These are phyloP conservation scores for Eutypella sp. DNA, from an alignment of 2,329 filamentous ascomycete genomes.

Conservation along the genomic window DNA sequence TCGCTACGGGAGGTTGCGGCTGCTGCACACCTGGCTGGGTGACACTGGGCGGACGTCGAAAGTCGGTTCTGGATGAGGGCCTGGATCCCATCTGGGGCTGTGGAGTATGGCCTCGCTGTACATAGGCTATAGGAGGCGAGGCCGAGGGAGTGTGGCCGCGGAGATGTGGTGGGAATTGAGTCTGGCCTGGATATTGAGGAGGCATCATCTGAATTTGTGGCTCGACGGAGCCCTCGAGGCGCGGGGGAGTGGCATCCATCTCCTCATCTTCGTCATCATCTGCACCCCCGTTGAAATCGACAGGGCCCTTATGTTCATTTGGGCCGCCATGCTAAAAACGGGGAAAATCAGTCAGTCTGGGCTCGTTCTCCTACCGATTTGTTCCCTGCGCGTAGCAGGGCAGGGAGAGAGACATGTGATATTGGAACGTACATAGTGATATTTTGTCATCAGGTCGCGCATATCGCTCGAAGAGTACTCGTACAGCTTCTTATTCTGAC, in stretches of 20 bases:
- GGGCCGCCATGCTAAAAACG: conserved; percentile 82
- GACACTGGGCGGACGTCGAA: conserved; percentile 71
- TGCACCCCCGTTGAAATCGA: conserved; percentile 82
- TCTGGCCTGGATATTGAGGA: conserved; percentile 63
- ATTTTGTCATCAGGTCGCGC: conserved; percentile 80
- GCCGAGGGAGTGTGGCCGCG: conserved; percentile 78
- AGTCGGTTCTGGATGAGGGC: conserved; percentile 74
- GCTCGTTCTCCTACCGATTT: neutral
- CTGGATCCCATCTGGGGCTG: conserved; percentile 72
- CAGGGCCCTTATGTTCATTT: conserved; percentile 93
- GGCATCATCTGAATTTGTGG: conserved; percentile 63
- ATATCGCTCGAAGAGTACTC: conserved; percentile 96
- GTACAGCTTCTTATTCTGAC: conserved; percentile 98
- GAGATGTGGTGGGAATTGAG: conserved; percentile 74
- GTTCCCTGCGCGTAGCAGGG: too few relatives aligned
- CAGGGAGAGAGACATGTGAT: too few relatives aligned
- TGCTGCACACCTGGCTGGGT: conserved; percentile 57
- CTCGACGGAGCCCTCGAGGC: conserved; percentile 49
- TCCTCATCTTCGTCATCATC: conserved; percentile 83
- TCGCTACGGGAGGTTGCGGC: conserved; percentile 56
- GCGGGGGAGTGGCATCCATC: conserved; percentile 67
- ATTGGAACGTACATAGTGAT: conserved; percentile 72
- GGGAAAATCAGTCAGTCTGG: conserved; percentile 7
- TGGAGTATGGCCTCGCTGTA: conserved; percentile 72
- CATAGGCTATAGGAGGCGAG: conserved; percentile 76